These are phyloP conservation scores for Taphrina sp. DNA, from an alignment of 1,139 yeast genomes.

Conservation along the genomic window DNA sequence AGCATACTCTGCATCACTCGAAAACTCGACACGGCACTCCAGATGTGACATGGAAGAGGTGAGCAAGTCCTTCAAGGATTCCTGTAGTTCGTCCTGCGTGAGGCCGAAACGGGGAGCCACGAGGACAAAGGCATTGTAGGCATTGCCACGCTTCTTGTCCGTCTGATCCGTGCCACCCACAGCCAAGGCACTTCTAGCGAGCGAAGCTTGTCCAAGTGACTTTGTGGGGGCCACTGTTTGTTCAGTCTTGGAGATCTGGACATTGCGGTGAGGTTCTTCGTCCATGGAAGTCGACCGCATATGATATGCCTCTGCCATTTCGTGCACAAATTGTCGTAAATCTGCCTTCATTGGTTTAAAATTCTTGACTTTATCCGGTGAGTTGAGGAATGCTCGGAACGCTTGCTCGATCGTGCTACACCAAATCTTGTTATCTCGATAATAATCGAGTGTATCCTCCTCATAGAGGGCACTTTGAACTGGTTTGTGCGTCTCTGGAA, in stretches of 20 bases:
- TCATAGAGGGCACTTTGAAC: constrained; percentile 45
- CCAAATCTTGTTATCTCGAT: constrained; percentile 59
- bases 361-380: constrained; percentile 49
- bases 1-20: constrained; percentile 37
- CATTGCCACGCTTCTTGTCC: constrained; percentile 28
- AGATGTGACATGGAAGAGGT: constrained; percentile 10
- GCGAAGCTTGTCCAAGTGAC: constrained; percentile 8
- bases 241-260: constrained; percentile 52
- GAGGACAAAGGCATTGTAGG: constrained; percentile 37
- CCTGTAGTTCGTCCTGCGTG: constrained; percentile 32
- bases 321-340: constrained; percentile 71
- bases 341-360: constrained; percentile 71
- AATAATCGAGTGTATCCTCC: constrained; percentile 50
- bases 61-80: constrained; percentile 2
- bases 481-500: constrained; percentile 40
- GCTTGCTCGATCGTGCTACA: constrained; percentile 52
- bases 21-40: constrained; percentile 33
- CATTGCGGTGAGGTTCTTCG: constrained; percentile 73
- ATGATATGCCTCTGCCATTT: constrained; percentile 59
- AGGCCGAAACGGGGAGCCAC: constrained; percentile 36
- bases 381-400: constrained; percentile 53
- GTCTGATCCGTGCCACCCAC: constrained; percentile 32
- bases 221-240: constrained; percentile 35
- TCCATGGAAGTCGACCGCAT: constrained; percentile 74
- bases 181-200: constrained; percentile 22